Evolutionary conservation across 495 filamentous ascomycete species (phyloP), one percentile per base, ranked within the genome.

Genomic region (Lasiosphaeriaceae sp.): DNA sequence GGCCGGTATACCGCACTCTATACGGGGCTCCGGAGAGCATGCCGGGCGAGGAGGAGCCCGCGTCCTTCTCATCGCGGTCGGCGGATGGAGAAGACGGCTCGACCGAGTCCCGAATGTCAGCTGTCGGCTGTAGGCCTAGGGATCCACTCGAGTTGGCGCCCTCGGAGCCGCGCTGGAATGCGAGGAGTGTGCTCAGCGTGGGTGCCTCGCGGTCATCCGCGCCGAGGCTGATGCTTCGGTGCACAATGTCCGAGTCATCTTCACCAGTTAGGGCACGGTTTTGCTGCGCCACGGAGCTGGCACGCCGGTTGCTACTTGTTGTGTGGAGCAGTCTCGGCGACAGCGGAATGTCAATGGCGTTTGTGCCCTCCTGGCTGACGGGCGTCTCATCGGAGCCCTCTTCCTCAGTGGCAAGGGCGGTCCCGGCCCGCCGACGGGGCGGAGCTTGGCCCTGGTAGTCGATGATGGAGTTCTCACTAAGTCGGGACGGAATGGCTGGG

Each of bases 401-500:
- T 43, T 58, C 72, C 62, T 84, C 79, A 35, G 74, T 69, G 35
- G 57, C 24, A 29, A 62, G 26, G 50, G 60, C 39, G 50, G 41
- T 50, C 60, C 59, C 48, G 14, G 56, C 43, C 26, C 57, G 59
- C 56, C 55, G 54, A 59, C 59, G 47, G 58, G 63, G 70, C 35
- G 54, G 55, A 19, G 39, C 55, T 48, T 59, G 61, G 16, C 77
- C 70, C 23, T 79, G 73, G 63, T 92, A 90, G 64, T 90, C 87
- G n/a, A 88, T 84, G 50, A 90, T 88, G 52, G 88, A 91, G 63
- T 90, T 88, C 60, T 91, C 91, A 67, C 90, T 95, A 45, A 97
- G 72, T n/a, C 93, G 83, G 19, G 91, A 96, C 34, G 92, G 91
- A 46, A 96, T 89, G 17, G 92, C 90, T 4, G 93, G 92, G 5